Evolutionary conservation across 805 yeast genomes (phyloP), one percentile per base, ranked within the genome.

Genomic region (Nematodospora valgi): DNA sequence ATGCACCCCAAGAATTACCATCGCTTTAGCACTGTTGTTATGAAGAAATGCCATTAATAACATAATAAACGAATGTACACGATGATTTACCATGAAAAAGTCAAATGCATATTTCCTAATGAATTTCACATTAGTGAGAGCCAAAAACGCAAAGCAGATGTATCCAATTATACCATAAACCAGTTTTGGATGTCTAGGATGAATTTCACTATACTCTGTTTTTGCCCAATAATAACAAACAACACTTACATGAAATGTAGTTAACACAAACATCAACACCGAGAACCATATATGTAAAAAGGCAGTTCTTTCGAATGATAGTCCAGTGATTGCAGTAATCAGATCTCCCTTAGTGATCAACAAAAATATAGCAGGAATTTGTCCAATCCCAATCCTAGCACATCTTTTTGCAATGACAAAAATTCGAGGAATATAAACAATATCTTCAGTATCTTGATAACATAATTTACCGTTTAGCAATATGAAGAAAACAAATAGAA

Each of bases 141-240:
- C 57, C 35, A 70, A 45, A 28, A 68, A 30, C 16, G 54, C 56
- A 47, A 69, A 56, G 27, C 61, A 50, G 5, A 54, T 58, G 39
- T 59, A 65, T 3, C 75, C 66, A 29, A 72, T 70, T 49, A 64
- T 58, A 6, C 77, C 78, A 49, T 71, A 71, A n/a, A 66, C 64
- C 39, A 66, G 72, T 1, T 76, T 76, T 4, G 78, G 77, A 27
- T 70, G 70, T 15, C 46, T 28, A 7, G 71, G 37, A 74, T 68
- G 67, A 8, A 65, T 46, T 5, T 48, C 36, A 37, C 67, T 62
- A 16, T 58, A 53, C 34, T 66, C 27, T 4, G 45, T 46, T 12
- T 29, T 20, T n/a, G 68, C 39, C 76, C 76, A 72, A 45, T 71
- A 70, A 12, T 46, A 39, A 12, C 54, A 40, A 3, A 60, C 41